Base-by-base conservation (phyloP, 495 filamentous ascomycete species). In the Daldinia vernicosa region DNA sequence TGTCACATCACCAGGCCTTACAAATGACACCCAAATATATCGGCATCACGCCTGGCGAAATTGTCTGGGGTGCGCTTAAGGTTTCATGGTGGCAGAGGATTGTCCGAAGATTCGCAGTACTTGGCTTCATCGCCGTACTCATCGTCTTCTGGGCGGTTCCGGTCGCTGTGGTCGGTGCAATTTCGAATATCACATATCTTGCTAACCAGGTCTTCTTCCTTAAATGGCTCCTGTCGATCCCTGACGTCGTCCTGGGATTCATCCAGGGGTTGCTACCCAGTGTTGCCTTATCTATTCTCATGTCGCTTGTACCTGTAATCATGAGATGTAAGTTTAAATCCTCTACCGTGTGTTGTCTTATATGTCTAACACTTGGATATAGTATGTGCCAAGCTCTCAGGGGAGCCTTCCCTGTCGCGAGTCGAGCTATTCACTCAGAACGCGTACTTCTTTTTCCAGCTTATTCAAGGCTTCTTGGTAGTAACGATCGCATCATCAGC, bases 111-210 rank as follows among this genome's bases (percentile, higher is more conserved):
- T 85, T 90, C 59, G 85, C 82, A 14, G 91, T 92, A 11, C 80
- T 90, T 50, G 87, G 83, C 53, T 91, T 95, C 77, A 89, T 98
- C 59, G 76, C 80, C 27, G 92, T 85, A 22, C 79, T 98, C 80
- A 93, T 98, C 75, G 85, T 99, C 75, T 98, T 99, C 86, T 98
- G 94, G 93, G 92, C 93, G 4, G 92, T 99, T 65, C 95, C 95
- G 3, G 93, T 97, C 35, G 92, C 90, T 22, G 84, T 93, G 61
- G 93, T 98, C 60, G 95, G 92, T 83, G 67, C 85, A 17, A 91
- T 99, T 74, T 97, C 94, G 63, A 96, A 99, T 78, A 88, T 98
- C 77, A 84, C 86, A 74, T 85, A 83, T 57, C 81, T 99, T 47
- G 85, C 83, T 27, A 60, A 84, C 7, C 84, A 76, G 22, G 80